Conservation (phyloP, 1,284 basidiomycete genomes). For the Ganoderma leucocontextum region DNA sequence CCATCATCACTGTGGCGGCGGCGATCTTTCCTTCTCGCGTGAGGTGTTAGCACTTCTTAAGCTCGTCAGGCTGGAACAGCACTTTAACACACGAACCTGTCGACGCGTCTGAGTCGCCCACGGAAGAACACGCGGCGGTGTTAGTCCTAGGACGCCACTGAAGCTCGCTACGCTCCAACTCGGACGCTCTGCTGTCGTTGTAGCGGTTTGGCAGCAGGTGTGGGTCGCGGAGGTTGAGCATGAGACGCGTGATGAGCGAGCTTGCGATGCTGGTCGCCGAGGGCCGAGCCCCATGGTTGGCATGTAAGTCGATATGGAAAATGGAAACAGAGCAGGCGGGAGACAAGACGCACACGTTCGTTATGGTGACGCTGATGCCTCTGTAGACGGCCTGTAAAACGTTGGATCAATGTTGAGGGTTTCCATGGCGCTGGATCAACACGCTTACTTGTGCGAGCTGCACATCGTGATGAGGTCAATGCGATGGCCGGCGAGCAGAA, state of each 20-base stretch:
- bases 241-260: slow-evolving; percentile 9
- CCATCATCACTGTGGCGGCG: no score
- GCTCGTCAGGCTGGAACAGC: neutral
- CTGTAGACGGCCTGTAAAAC: neutral
- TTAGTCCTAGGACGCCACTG: neutral
- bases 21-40: no score
- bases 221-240: slow-evolving; percentile 15
- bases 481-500: neutral
- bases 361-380: slow-evolving; percentile 13
- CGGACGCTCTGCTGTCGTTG: neutral
- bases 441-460: slow-evolving; percentile 1
- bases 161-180: neutral
- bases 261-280: neutral
- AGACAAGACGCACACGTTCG: slow-evolving; percentile 1
- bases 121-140: neutral
- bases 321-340: no score
- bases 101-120: neutral
- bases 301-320: no score
- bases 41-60: no score
- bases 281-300: neutral
- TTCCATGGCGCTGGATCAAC: neutral
- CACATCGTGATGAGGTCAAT: neutral
- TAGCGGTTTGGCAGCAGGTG: neutral
- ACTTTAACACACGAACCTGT: neutral
- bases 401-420: neutral